Base-by-base conservation (phyloP, 352 stramenopile genomes). In the Pythium vanterpoolii region DNA sequence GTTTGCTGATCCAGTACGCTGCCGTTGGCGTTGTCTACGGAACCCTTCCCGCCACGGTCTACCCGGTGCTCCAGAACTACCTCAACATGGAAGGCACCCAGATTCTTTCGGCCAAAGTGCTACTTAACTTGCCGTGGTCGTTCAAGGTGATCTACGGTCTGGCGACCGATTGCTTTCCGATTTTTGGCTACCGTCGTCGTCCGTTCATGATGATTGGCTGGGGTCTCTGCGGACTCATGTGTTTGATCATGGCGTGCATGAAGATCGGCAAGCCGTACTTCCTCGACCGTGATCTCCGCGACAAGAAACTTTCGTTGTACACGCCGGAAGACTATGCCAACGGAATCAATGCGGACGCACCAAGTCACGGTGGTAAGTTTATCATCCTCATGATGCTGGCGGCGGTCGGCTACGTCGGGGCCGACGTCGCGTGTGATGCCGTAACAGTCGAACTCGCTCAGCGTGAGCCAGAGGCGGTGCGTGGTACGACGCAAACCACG, bases 401-500 rank as follows among this genome's bases (percentile, higher is more conserved):
- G 1, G 51, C 60, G 5, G 39, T 72, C 13, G 51, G 46, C 9
- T 70, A 73, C 48, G 57, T 70, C 43, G 46, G 63, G 19, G 52
- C 60, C 16, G 66, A 66, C 30, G 61, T 69, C 14, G 40, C 53
- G 1, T 28, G 40, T 21, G 66, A 73, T n/a, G 66, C 55, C 4
- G 34, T 70, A 4, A 50, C 69, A 2, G 57, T 69, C 26, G 62
- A 67, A 28, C 42, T 60, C 19, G 66, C 66, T 1, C 66, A 73
- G 50, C 56, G 62, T 13, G 66, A 73, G 33, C 66, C 66, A 19
- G 28, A 61, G 27, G 18, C 39, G 2, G 23, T 56, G 11, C 66
- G 66, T 59, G 66, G 66, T 30, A 66, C 46, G 13, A 56, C 63
- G 26, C 66, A 73, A 43, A 66, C 66, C 28, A 40, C 56, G 8